These are phyloP conservation scores for Fusarium robinianum DNA, from an alignment of 2,329 filamentous ascomycete genomes.

Conservation along the genomic window DNA sequence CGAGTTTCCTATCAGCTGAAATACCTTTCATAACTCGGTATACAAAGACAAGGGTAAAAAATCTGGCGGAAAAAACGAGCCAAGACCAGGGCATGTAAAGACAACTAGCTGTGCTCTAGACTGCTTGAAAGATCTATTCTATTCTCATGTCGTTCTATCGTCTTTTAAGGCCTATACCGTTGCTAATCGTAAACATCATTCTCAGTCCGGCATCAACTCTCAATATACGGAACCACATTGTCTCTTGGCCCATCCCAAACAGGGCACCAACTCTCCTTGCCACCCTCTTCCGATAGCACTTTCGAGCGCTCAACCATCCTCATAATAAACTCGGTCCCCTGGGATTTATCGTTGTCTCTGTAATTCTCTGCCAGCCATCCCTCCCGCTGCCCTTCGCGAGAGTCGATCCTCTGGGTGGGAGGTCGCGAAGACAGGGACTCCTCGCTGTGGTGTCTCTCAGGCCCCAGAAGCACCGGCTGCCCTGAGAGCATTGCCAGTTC, in stretches of 20 bases:
- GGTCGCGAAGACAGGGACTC: slow-evolving; percentile 15
- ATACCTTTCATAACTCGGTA: too few species aligned
- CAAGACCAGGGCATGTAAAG: too few species aligned
- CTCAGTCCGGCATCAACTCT: too few species aligned
- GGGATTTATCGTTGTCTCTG: not conserved
- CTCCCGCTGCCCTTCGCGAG: slow-evolving; percentile 19
- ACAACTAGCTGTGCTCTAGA: too few species aligned
- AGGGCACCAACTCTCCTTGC: slow-evolving; percentile 29
- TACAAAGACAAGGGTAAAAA: too few species aligned
- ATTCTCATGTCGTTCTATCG: too few species aligned
- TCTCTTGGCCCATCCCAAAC: slow-evolving; percentile 32
- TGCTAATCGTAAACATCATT: too few species aligned
- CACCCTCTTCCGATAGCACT: slow-evolving; percentile 19
- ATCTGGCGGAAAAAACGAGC: too few species aligned
- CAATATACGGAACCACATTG: too few species aligned
- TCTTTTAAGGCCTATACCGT: too few species aligned
- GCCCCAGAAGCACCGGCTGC: slow-evolving; percentile 11
- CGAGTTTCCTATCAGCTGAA: too few species aligned
- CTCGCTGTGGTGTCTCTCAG: not conserved
- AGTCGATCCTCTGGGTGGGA: slow-evolving; percentile 18
- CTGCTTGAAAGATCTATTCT: too few species aligned
- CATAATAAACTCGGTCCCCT: slow-evolving; percentile 25
- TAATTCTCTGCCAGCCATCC: slow-evolving; percentile 21
- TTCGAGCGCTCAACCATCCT: slow-evolving; percentile 27
- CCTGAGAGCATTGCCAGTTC: slow-evolving; percentile 32